A percentile compares a stretch with the other conserved stretches of the same genome.
phyloP scores from a whole-genome alignment of 306 rosid genomes.

The Fagus sylvatica region DNA sequence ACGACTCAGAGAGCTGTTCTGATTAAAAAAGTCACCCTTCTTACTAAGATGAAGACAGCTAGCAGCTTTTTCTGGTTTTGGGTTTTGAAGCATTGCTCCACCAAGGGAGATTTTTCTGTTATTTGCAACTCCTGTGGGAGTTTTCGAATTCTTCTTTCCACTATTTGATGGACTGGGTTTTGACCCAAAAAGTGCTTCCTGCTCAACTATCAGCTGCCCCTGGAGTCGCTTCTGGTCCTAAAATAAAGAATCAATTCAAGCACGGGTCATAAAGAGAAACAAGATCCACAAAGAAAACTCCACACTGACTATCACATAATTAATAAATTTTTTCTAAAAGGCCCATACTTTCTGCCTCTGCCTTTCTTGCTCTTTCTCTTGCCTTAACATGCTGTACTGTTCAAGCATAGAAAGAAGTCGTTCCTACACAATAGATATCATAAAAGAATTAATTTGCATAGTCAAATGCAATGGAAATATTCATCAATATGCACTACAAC shows the following conservation, averaged over 20 bases:
- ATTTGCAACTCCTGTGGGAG: conserved; percentile 37
- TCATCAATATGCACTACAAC: conserved; percentile 1
- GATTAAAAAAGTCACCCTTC: conserved; percentile 36
- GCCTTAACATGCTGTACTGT: conserved; percentile 49
- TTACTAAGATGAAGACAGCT: conserved; percentile 39
- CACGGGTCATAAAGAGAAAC: not conserved
- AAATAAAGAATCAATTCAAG: not conserved
- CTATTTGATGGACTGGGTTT: conserved; percentile 43
- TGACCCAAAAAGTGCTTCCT: conserved; percentile 58
- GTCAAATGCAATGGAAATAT: conserved; percentile 5
- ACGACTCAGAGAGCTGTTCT: conserved; percentile 29
- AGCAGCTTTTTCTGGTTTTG: conserved; percentile 42
- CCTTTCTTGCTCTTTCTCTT: conserved; percentile 69
- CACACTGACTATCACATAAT: not conserved
- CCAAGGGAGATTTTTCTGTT: conserved; percentile 51
- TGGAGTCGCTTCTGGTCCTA: conserved; percentile 47
- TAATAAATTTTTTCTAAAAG: not conserved
- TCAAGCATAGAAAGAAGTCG: conserved; percentile 62
- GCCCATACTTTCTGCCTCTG: conserved; percentile 60
- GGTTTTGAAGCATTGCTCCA: conserved; percentile 54
- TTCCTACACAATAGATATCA: conserved; percentile 36
- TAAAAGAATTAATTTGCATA: conserved; percentile 5
- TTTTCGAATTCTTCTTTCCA: conserved; percentile 37
- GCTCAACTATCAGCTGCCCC: conserved; percentile 53
- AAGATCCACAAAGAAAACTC: not conserved